Evolutionary conservation across 2,329 filamentous ascomycete genomes (phyloP).

Genomic region (Trichoderma cornu-damae): DNA sequence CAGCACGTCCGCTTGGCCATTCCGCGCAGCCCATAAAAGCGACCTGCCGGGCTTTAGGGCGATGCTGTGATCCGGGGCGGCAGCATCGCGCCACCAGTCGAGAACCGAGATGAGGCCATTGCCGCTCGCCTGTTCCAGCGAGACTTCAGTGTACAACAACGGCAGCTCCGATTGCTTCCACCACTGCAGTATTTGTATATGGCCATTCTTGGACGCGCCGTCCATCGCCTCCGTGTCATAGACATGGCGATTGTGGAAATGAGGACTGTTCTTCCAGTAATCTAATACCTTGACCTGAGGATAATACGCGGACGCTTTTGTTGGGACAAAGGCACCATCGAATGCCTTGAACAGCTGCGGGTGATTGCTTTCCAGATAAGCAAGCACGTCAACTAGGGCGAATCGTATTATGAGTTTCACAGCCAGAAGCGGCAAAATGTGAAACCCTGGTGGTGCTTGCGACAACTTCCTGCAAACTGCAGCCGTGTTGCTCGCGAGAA

Average conservation of each 20-base stretch:
- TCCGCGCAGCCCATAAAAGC: constrained; percentile 76
- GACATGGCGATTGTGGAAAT: constrained; percentile 72
- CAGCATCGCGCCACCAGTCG: constrained; percentile 85
- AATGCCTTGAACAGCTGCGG: constrained; percentile 78
- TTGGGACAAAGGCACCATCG: constrained; percentile 77
- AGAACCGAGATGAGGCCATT: constrained; percentile 81
- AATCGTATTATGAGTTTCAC: constrained; percentile 92
- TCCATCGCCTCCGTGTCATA: constrained; percentile 83
- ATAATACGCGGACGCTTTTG: constrained; percentile 83
- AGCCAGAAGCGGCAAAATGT: constrained; percentile 69
- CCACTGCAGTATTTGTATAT: constrained; percentile 81
- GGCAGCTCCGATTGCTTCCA: constrained; percentile 76
- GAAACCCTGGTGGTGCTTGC: constrained; percentile 63
- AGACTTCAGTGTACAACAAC: constrained; percentile 78
- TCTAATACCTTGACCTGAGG: constrained; percentile 78
- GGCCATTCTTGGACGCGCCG: constrained; percentile 79
- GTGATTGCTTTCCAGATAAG: constrained; percentile 57
- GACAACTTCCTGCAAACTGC: constrained; percentile 72
- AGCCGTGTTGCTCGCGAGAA: constrained; percentile 65
- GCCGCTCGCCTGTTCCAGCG: constrained; percentile 80
- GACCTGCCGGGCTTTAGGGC: constrained; percentile 77
- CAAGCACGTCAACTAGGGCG: constrained; percentile 71
- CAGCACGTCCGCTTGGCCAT: constrained; percentile 70
- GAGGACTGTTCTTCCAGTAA: constrained; percentile 82
- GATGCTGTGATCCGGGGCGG: constrained; percentile 52